These are phyloP conservation scores for Talaromyces sp. DNA, from an alignment of 2,329 filamentous ascomycete species.

Conservation along the genomic window DNA sequence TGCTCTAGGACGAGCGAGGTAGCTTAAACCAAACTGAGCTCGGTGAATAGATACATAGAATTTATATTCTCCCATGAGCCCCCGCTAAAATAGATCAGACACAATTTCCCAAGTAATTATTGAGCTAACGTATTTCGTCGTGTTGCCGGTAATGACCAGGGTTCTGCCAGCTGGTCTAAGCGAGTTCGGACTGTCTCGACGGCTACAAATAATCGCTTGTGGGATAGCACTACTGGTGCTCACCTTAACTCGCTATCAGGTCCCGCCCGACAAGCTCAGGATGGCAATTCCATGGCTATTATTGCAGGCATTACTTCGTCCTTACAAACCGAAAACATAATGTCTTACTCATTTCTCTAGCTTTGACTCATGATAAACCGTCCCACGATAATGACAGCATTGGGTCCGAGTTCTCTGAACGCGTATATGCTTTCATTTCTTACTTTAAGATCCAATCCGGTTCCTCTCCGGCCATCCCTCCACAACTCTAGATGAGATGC, in stretches of 20 bases:
- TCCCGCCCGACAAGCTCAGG: not conserved
- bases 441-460: not conserved
- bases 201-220: not conserved
- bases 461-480: too few relatives aligned
- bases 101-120: too few relatives aligned
- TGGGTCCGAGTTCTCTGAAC: not conserved
- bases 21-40: too few relatives aligned
- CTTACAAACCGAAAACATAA: not conserved
- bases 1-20: too few relatives aligned
- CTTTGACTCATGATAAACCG: not conserved
- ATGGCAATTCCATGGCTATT: not conserved
- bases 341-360: not conserved
- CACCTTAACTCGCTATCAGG: not conserved
- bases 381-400: not conserved
- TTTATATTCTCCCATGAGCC: too few relatives aligned
- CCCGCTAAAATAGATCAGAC: too few relatives aligned
- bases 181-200: not conserved
- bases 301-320: not conserved
- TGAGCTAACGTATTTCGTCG: too few relatives aligned
- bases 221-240: not conserved
- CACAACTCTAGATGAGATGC: too few relatives aligned
- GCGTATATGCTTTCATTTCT: not conserved
- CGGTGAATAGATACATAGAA: too few relatives aligned
- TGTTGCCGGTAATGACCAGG: not conserved
- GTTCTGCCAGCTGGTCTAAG: not conserved